These are phyloP conservation scores for Trichoderma gamsii DNA, from an alignment of 495 filamentous ascomycete species.

Conservation along the genomic window DNA sequence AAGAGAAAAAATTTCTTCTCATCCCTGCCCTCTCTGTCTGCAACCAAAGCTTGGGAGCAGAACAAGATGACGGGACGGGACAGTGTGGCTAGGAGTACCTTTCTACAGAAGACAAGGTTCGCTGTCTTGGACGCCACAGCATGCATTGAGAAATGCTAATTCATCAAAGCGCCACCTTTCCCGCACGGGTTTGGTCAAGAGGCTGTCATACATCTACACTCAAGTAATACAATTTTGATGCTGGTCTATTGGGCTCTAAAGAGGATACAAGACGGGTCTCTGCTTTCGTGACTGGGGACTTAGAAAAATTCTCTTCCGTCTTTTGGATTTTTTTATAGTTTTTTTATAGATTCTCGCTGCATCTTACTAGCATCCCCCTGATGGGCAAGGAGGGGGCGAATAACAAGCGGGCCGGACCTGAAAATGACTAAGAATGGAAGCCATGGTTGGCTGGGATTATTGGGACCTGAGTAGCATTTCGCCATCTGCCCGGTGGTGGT, in stretches of 20 bases:
- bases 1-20: conserved; percentile 1
- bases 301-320: background rate
- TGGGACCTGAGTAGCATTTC: background rate
- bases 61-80: background rate
- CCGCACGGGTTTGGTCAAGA: background rate
- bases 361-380: background rate
- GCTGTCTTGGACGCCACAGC: background rate
- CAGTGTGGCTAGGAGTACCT: background rate
- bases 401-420: conserved; percentile 1
- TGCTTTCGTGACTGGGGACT: background rate
- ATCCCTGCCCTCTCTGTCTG: background rate
- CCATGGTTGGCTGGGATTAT: conserved; percentile 3
- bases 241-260: background rate
- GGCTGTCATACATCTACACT: background rate
- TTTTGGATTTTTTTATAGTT: background rate
- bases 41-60: background rate
- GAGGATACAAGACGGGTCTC: background rate
- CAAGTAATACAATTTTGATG: background rate
- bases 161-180: background rate
- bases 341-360: background rate
- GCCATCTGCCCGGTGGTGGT: background rate
- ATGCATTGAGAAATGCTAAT: background rate
- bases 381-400: background rate
- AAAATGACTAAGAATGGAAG: background rate
- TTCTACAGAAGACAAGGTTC: background rate